Percentiles rank a stretch among this genome's conserved stretches.
Conservation (phyloP, 345 rosid genomes). For the Pelargonium nanum region DNA sequence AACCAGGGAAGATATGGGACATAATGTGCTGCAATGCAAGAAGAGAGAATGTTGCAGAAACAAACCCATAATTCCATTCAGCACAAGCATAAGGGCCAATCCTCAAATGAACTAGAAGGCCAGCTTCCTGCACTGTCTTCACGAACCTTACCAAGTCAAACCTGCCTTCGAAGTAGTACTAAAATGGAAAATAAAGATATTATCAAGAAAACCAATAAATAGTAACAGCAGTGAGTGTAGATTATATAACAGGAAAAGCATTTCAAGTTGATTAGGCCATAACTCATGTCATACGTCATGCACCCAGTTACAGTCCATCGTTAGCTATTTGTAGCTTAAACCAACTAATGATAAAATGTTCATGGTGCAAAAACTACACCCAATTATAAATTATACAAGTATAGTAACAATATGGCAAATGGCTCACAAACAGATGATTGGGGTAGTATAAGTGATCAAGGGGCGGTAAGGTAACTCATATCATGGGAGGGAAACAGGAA, state of each 20-base stretch:
- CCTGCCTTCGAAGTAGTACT: slow-evolving; percentile 58
- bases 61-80: slow-evolving; percentile 66
- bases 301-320: background rate
- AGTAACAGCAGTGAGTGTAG: background rate
- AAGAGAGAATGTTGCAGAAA: background rate
- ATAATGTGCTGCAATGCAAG: background rate
- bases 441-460: too few relatives aligned
- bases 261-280: background rate
- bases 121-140: slow-evolving; percentile 50
- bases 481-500: too few relatives aligned
- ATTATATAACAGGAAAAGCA: background rate
- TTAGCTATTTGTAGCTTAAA: background rate
- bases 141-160: slow-evolving; percentile 54
- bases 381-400: background rate
- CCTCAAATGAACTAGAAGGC: slow-evolving; percentile 53
- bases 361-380: background rate
- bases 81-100: slow-evolving; percentile 75
- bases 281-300: background rate
- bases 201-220: background rate
- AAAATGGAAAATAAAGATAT: slow-evolving; percentile 10
- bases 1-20: background rate
- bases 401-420: background rate
- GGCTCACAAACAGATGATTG: too few relatives aligned
- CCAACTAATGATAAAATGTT: background rate
- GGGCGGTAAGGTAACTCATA: too few relatives aligned